Percentiles rank a stretch among this genome's conserved stretches.
phyloP scores from a whole-genome alignment of 2,329 filamentous ascomycete species.

The Pseudogymnoascus sp. region DNA sequence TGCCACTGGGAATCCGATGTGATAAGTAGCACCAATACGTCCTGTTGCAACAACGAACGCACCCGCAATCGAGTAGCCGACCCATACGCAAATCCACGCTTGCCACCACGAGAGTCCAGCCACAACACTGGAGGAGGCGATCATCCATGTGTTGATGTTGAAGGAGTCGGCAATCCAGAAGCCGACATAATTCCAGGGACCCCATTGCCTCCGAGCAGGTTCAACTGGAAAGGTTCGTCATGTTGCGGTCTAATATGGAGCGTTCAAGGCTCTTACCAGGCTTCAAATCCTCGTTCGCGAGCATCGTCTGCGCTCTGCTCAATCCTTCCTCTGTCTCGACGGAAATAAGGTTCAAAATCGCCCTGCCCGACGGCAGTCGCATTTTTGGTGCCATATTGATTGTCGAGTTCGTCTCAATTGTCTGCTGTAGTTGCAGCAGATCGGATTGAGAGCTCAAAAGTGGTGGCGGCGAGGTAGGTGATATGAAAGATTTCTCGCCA shows the following conservation, averaged over 20 bases:
- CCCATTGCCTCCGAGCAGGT: slow-evolving; percentile 73
- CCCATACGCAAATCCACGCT: slow-evolving; percentile 80
- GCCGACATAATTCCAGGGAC: slow-evolving; percentile 78
- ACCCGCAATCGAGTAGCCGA: slow-evolving; percentile 73
- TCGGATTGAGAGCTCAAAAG: neutral
- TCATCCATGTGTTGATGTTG: slow-evolving; percentile 95
- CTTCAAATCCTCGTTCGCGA: slow-evolving; percentile 78
- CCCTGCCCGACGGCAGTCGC: neutral
- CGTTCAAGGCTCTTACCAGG: slow-evolving; percentile 35
- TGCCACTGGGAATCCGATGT: slow-evolving; percentile 82
- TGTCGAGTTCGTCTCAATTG: neutral
- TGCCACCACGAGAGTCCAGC: slow-evolving; percentile 85
- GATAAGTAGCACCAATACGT: slow-evolving; percentile 78
- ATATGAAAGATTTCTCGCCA: neutral
- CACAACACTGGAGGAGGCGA: slow-evolving; percentile 74
- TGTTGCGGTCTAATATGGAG: slow-evolving; percentile 16
- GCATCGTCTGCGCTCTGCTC: slow-evolving; percentile 72
- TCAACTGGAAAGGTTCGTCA: slow-evolving; percentile 53
- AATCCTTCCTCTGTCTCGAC: slow-evolving; percentile 72
- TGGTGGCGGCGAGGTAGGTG: neutral
- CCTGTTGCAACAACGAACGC: slow-evolving; percentile 72
- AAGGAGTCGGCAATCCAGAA: slow-evolving; percentile 84
- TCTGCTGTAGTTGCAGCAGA: neutral
- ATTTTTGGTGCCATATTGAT: neutral
- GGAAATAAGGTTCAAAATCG: slow-evolving; percentile 40